Conservation (phyloP, 495 filamentous ascomycete genomes). For the Penicillium fimorum region DNA sequence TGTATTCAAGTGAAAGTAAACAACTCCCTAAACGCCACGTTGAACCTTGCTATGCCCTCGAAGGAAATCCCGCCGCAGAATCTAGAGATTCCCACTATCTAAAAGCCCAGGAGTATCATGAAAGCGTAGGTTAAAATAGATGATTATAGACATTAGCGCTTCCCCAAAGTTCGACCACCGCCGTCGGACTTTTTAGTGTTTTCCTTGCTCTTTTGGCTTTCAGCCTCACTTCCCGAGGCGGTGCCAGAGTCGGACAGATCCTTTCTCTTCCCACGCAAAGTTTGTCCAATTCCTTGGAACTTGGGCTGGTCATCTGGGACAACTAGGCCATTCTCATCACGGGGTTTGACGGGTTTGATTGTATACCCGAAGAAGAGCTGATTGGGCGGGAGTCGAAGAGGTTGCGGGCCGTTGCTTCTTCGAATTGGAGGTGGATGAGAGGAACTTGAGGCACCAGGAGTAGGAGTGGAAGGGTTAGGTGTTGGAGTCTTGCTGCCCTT, state of each 20-base stretch:
- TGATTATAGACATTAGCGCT: conserved; percentile 20
- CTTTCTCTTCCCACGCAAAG: conserved; percentile 67
- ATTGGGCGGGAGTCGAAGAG: conserved; percentile 78
- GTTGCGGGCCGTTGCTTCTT: conserved; percentile 76
- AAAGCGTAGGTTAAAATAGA: conserved; percentile 9
- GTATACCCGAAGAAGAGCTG: conserved; percentile 97
- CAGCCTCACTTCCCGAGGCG: conserved; percentile 35
- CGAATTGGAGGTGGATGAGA: conserved; percentile 44
- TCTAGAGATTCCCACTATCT: conserved; percentile 19
- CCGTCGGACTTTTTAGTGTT: conserved; percentile 13
- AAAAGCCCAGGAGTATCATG: conserved; percentile 13
- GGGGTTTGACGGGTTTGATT: conserved; percentile 80
- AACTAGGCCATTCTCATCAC: conserved; percentile 63
- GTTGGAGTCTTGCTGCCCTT: conserved; percentile 76
- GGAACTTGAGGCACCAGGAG: conserved; percentile 63
- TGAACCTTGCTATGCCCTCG: conserved; percentile 31
- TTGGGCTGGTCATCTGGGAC: conserved; percentile 64
- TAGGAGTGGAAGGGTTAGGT: conserved; percentile 77
- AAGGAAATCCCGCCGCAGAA: conserved; percentile 7
- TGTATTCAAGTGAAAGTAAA: conserved; percentile 7
- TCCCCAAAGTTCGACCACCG: conserved; percentile 25
- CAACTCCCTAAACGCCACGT: conserved; percentile 23
- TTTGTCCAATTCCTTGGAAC: conserved; percentile 87
- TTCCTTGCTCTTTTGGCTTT: conserved; percentile 30
- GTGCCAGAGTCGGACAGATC: conserved; percentile 38